These are phyloP conservation scores for Poronia punctata DNA, from an alignment of 495 filamentous ascomycete species.

Conservation along the genomic window DNA sequence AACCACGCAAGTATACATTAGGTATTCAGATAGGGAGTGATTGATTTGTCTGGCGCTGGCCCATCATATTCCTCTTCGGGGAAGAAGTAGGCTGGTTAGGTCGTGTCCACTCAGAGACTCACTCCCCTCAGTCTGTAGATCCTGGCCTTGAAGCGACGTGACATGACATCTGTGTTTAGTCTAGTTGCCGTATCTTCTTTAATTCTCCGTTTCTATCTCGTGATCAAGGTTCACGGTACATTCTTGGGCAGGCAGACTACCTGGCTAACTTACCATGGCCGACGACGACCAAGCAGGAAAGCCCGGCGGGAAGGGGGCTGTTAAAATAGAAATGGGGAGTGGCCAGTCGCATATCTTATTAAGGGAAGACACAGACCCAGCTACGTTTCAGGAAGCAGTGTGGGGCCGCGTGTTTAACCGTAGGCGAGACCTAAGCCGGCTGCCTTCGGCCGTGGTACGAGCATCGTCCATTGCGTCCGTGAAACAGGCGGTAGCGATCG, in stretches of 20 bases:
- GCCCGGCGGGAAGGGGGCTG: not conserved
- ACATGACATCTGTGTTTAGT: too few relatives aligned
- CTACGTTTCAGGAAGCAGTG: constrained; percentile 14
- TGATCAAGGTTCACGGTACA: too few relatives aligned
- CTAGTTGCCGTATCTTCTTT: too few relatives aligned
- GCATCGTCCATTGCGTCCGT: constrained; percentile 35
- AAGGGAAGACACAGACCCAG: constrained; percentile 13
- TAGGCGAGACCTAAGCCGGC: constrained; percentile 26
- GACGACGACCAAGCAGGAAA: not conserved
- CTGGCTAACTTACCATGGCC: not conserved
- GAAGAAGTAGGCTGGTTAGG: too few relatives aligned
- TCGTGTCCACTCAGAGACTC: too few relatives aligned
- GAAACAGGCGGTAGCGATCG: constrained; percentile 37
- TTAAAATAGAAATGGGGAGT: not conserved
- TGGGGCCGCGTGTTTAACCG: constrained; percentile 28
- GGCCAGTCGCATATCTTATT: constrained; percentile 7
- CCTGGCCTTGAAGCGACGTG: too few relatives aligned
- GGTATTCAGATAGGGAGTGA: too few relatives aligned
- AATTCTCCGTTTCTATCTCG: too few relatives aligned
- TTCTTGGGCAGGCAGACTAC: not conserved
- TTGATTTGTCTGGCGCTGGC: too few relatives aligned
- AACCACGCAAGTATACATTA: too few relatives aligned
- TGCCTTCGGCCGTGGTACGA: constrained; percentile 39
- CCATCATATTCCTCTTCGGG: too few relatives aligned
- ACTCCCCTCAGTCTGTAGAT: too few relatives aligned